phyloP scores from a whole-genome alignment of 768 basidiomycete species.

The Candolleomyces eurysporus region DNA sequence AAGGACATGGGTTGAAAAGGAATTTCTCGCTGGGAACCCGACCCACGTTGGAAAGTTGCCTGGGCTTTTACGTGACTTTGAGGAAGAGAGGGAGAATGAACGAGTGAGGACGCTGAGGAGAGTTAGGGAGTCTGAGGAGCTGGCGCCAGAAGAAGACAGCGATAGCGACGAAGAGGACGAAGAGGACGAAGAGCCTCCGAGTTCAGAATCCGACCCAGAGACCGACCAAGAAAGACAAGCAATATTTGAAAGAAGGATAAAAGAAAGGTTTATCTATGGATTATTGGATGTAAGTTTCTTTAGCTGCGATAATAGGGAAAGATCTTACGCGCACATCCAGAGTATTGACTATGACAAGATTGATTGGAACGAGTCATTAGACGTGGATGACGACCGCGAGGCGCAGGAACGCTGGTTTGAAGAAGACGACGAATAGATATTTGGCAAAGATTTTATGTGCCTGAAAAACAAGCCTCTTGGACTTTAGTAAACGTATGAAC shows the following conservation, averaged over 20 bases:
- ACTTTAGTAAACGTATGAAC: too few species aligned
- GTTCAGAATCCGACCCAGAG: conserved; percentile 35
- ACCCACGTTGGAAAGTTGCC: conserved; percentile 73
- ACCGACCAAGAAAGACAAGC: conserved; percentile 47
- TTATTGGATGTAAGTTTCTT: conserved; percentile 57
- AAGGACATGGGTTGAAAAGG: conserved; percentile 60
- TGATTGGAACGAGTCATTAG: conserved; percentile 76
- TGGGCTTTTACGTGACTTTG: conserved; percentile 63
- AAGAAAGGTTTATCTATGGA: conserved; percentile 74
- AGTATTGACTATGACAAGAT: conserved; percentile 65
- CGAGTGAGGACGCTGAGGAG: conserved; percentile 47
- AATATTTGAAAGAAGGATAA: conserved; percentile 59
- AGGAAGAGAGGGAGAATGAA: conserved; percentile 76
- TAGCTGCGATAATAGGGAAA: not conserved
- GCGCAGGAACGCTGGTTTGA: conserved; percentile 75
- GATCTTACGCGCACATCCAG: conserved; percentile 30
- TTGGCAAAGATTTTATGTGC: not conserved
- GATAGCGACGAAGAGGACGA: conserved; percentile 42
- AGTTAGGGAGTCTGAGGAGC: conserved; percentile 36
- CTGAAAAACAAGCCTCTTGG: not conserved
- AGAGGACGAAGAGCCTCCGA: conserved; percentile 11
- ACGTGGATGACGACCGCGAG: conserved; percentile 55
- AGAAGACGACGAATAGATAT: conserved; percentile 43
- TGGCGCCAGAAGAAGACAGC: conserved; percentile 70
- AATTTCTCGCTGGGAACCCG: conserved; percentile 55